phyloP scores from a whole-genome alignment of 768 basidiomycete genomes.

The Mrakia blollopis region DNA sequence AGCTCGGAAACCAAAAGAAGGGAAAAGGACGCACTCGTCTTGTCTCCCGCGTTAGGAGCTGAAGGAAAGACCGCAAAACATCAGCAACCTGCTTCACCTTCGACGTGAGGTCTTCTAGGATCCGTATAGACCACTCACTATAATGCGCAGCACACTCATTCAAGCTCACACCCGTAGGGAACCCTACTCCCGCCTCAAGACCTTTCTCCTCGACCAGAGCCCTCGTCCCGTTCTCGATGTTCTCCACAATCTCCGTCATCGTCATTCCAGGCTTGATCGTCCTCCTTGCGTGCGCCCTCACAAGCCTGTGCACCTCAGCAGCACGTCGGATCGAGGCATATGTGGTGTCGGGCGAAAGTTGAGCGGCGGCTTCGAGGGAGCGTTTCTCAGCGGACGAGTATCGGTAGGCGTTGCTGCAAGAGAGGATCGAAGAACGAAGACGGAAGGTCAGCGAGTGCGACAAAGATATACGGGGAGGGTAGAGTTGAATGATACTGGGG shows the following conservation, averaged over 20 bases:
- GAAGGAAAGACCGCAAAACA: not conserved
- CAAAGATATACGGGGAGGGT: no score
- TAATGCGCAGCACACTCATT: constrained; percentile 97
- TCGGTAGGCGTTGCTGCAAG: constrained; percentile 71
- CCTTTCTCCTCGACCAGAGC: constrained; percentile 89
- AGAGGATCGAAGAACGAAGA: no score
- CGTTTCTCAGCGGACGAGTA: constrained; percentile 86
- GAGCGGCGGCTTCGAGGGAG: constrained; percentile 56
- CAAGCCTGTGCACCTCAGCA: constrained; percentile 93
- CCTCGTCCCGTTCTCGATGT: constrained; percentile 86
- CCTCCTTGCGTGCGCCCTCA: constrained; percentile 73
- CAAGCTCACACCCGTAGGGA: constrained; percentile 89
- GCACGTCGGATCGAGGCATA: constrained; percentile 87
- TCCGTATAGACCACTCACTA: constrained; percentile 39
- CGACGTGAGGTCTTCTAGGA: no score
- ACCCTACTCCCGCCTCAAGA: constrained; percentile 72
- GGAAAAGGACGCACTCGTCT: constrained; percentile 31
- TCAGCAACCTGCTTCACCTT: no score
- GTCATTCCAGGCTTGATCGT: constrained; percentile 86
- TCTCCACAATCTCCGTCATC: constrained; percentile 88
- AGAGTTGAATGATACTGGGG: not conserved
- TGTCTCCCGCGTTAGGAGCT: constrained; percentile 35
- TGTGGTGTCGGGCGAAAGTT: constrained; percentile 12
- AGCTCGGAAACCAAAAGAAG: not conserved
- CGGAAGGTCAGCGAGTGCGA: not conserved